Conservation (phyloP, 495 filamentous ascomycete species). For the Jackrogersella minutella region DNA sequence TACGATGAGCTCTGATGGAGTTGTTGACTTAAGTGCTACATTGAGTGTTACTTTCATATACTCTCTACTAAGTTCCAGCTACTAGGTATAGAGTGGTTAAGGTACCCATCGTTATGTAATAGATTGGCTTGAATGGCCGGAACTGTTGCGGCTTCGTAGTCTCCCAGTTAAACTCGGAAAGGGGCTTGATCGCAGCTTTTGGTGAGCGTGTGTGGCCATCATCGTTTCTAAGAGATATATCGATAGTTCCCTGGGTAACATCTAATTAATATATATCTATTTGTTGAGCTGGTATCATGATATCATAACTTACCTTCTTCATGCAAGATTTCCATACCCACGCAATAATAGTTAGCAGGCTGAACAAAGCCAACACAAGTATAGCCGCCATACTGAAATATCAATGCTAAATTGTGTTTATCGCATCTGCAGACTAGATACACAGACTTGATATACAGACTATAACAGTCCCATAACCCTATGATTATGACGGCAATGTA, state of each 20-base stretch:
- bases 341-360: not conserved
- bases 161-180: slow-evolving; percentile 67
- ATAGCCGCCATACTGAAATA: not conserved
- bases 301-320: not conserved
- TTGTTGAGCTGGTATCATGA: not conserved
- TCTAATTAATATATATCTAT: not conserved
- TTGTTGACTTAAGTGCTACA: slow-evolving; percentile 55
- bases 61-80: not conserved
- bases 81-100: not conserved
- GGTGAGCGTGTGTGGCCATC: not conserved
- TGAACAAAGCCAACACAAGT: not conserved
- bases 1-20: slow-evolving; percentile 67
- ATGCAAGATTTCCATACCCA: not conserved
- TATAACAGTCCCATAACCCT: not conserved
- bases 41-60: not conserved
- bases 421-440: too few relatives aligned
- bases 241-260: not conserved
- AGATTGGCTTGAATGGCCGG: slow-evolving; percentile 74
- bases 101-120: slow-evolving; percentile 77
- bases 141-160: slow-evolving; percentile 66
- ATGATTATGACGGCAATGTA: not conserved
- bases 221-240: not conserved
- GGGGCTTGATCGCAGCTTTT: slow-evolving; percentile 56
- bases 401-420: not conserved
- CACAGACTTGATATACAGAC: not conserved